Evolutionary conservation across 2,329 filamentous ascomycete genomes (phyloP).

Genomic region (Lithohypha guttulata): DNA sequence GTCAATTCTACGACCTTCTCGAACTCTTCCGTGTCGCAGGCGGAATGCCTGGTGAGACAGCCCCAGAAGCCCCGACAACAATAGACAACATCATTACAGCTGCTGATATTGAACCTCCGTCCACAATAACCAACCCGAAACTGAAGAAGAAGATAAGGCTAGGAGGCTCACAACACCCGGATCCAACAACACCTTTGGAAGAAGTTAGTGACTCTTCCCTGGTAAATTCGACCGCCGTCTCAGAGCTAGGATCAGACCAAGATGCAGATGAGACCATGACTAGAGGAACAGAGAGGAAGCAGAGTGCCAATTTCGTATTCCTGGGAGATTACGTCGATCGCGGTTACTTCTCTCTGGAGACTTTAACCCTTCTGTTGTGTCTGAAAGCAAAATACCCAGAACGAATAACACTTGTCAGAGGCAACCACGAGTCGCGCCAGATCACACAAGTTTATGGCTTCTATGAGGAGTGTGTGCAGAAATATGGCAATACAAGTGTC

Average conservation of each 20-base stretch:
- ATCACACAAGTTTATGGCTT: slow-evolving; percentile 72
- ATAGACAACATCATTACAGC: slow-evolving; percentile 67
- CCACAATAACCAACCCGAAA: slow-evolving; percentile 77
- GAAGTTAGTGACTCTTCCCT: slow-evolving; percentile 35
- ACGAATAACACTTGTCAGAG: slow-evolving; percentile 60
- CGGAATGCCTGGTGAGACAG: slow-evolving; percentile 79
- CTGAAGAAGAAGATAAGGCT: slow-evolving; percentile 72
- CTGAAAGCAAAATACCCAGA: slow-evolving; percentile 50
- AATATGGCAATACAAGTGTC: slow-evolving; percentile 66
- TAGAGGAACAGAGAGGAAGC: slow-evolving; percentile 35
- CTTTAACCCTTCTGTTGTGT: slow-evolving; percentile 51
- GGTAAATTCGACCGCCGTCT: slow-evolving; percentile 36
- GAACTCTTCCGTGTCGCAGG: slow-evolving; percentile 95
- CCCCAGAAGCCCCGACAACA: slow-evolving; percentile 51
- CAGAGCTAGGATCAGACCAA: slow-evolving; percentile 26
- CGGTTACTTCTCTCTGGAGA: slow-evolving; percentile 64
- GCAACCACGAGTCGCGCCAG: slow-evolving; percentile 66
- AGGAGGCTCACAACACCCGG: slow-evolving; percentile 20
- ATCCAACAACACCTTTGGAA: slow-evolving; percentile 11
- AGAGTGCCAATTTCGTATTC: slow-evolving; percentile 60
- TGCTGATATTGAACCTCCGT: slow-evolving; percentile 86
- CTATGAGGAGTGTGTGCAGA: slow-evolving; percentile 66
- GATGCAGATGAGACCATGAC: slow-evolving; percentile 28
- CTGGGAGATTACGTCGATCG: slow-evolving; percentile 64
- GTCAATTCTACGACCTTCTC: slow-evolving; percentile 94